Percentiles rank a stretch among this genome's conserved stretches.
phyloP scores from a whole-genome alignment of 208 protist genomes.

The Trypanosoma brucei region DNA sequence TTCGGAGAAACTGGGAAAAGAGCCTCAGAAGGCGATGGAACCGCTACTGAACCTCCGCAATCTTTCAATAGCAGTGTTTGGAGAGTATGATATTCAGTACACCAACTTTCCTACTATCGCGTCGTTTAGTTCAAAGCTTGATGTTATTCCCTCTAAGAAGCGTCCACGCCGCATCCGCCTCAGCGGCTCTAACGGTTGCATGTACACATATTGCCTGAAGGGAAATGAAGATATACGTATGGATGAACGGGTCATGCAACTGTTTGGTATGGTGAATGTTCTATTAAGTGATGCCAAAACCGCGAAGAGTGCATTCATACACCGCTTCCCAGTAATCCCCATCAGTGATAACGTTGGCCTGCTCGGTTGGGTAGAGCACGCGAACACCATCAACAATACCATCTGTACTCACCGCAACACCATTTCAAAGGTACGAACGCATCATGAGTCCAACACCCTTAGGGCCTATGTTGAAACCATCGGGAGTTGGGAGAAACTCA shows the following conservation, averaged over 20 bases:
- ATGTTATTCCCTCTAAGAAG: conserved; percentile 99
- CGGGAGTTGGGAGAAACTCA: conserved; percentile 85
- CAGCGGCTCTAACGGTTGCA: conserved; percentile 93
- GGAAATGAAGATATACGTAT: conserved; percentile 98
- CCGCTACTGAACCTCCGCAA: conserved; percentile 92
- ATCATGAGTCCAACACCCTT: conserved; percentile 79
- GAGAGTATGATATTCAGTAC: conserved; percentile 89
- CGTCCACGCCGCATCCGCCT: conserved; percentile 97
- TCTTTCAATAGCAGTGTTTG: conserved; percentile 97
- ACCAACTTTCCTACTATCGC: conserved; percentile 89
- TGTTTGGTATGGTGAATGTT: conserved; percentile 99
- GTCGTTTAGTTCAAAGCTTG: conserved; percentile 92
- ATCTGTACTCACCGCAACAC: conserved; percentile 97
- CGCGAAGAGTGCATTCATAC: conserved; percentile 84
- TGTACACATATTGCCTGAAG: conserved; percentile 98
- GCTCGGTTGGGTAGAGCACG: conserved; percentile 98
- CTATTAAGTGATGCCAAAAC: conserved; percentile 92
- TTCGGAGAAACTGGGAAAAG: conserved; percentile 90
- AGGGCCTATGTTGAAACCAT: conserved; percentile 87
- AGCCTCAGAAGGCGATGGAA: conserved; percentile 93
- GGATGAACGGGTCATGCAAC: conserved; percentile 99
- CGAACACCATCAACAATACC: conserved; percentile 98
- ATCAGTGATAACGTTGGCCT: conserved; percentile 98
- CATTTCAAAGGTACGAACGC: conserved; percentile 80
- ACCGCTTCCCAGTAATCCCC: conserved; percentile 98